phyloP scores from a whole-genome alignment of 305 asterid genomes.

The Solanum hybrid region DNA sequence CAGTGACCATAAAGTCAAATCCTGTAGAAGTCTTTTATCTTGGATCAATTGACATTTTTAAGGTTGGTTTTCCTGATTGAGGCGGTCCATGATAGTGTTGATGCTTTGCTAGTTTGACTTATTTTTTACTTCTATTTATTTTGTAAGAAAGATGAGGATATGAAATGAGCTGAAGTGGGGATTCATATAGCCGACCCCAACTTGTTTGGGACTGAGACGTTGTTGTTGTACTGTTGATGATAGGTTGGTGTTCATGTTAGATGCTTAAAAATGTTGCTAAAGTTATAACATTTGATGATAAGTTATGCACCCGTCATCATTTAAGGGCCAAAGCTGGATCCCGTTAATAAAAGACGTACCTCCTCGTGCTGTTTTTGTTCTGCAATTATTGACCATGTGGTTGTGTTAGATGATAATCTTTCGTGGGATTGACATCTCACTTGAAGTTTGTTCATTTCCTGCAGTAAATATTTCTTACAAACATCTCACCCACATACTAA shows the following conservation, averaged over 20 bases:
- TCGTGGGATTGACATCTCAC: not conserved
- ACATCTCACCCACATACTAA: not conserved
- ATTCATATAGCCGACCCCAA: not conserved
- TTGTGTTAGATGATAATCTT: not conserved
- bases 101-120: not conserved
- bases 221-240: not conserved
- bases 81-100: not conserved
- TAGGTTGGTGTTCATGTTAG: not conserved
- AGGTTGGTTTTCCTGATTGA: not conserved
- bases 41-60: not conserved
- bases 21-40: not conserved
- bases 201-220: not conserved
- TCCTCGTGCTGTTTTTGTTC: not conserved
- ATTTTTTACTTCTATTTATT: not conserved
- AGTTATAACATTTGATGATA: not conserved
- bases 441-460: not conserved
- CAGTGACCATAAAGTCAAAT: not conserved
- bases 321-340: not conserved
- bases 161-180: not conserved
- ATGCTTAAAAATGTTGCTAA: not conserved
- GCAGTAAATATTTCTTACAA: not conserved
- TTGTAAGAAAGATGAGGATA: not conserved
- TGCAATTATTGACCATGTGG: not conserved
- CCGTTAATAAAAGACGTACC: not conserved
- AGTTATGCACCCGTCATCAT: not conserved